Conservation (phyloP, 2,329 filamentous ascomycete species). For the Aspergillus vadensis region DNA sequence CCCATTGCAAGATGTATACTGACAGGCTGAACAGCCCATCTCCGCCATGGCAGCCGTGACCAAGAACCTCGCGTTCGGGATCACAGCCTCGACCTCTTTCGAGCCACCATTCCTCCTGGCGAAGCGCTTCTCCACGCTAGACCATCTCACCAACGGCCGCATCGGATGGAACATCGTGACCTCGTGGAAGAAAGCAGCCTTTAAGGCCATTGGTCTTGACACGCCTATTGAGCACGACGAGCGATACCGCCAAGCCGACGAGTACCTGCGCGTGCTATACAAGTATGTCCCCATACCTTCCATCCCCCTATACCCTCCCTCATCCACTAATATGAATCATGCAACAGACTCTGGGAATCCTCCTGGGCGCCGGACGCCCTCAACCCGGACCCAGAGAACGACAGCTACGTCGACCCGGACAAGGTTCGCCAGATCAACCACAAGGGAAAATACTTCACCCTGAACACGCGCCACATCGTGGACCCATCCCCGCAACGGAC, state of each 20-base stretch:
- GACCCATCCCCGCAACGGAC: conserved; percentile 61
- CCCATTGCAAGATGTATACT: background rate
- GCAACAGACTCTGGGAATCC: conserved; percentile 53
- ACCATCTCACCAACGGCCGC: conserved; percentile 63
- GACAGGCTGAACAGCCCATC: conserved; percentile 51
- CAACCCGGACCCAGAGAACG: conserved; percentile 54
- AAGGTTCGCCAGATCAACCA: conserved; percentile 64
- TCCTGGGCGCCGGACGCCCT: conserved; percentile 63
- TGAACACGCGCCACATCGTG: conserved; percentile 52
- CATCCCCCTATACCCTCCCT: background rate
- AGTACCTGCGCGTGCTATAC: conserved; percentile 64
- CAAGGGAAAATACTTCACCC: conserved; percentile 56
- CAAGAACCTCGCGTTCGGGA: conserved; percentile 63
- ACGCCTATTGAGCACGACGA: conserved; percentile 63
- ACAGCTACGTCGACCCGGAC: conserved; percentile 60
- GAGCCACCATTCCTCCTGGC: conserved; percentile 64
- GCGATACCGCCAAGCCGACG: conserved; percentile 62
- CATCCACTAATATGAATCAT: background rate
- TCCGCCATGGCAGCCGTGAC: conserved; percentile 68
- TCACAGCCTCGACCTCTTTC: conserved; percentile 65
- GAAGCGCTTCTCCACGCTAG: conserved; percentile 63
- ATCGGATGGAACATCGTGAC: conserved; percentile 71
- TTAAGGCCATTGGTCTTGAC: conserved; percentile 63
- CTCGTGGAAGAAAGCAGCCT: conserved; percentile 63
- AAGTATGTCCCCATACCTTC: conserved; percentile 47